Base-by-base conservation (phyloP, 352 stramenopile species). In the Phytopythium chamaehyphon region DNA sequence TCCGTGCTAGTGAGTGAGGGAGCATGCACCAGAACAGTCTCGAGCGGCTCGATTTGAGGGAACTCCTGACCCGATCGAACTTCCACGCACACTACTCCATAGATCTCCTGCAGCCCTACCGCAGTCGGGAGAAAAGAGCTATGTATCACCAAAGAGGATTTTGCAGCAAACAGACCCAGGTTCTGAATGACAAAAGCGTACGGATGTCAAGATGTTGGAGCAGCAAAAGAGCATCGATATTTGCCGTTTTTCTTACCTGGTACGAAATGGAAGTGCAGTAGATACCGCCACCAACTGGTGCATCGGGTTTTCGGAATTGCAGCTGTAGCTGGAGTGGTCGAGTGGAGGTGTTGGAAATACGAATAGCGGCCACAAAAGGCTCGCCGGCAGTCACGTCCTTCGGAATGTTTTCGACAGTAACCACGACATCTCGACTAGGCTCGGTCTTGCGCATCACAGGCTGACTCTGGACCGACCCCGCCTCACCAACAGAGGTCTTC, bases 401-500 rank as follows among this genome's bases (percentile, higher is more conserved):
- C 0, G 84, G 76, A 8, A 88, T 40, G 8, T 76, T 56, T 2
- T 73, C 57, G 10, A 90, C 36, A 15, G 47, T 40, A 14, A 90
- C 65, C 0, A 46, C 51, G n/a, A 93, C 67, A 1, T 90, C 77
- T 24, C 57, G 64, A 11, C 51, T 51, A 6, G 54, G 21, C 14
- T 71, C 58, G 7, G 71, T 23, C 55, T 93, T 93, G 21, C 76
- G 59, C 59, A 91, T 71, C 19, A 93, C 75, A 6, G 78, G 76
- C 55, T 93, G 82, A 26, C 82, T 95, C 50, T 92, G 77, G 16
- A 95, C 73, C 0, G 79, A 88, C 0, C 84, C 84, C 21, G 84
- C 76, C 65, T 95, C 84, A 1, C 84, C 84, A 44, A 91, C 78
- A 3, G 75, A 76, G 14, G 73, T 87, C 65, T 92, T 91, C 84